These are phyloP conservation scores for Boletus speciosus DNA, from an alignment of 768 basidiomycete species.

Conservation along the genomic window DNA sequence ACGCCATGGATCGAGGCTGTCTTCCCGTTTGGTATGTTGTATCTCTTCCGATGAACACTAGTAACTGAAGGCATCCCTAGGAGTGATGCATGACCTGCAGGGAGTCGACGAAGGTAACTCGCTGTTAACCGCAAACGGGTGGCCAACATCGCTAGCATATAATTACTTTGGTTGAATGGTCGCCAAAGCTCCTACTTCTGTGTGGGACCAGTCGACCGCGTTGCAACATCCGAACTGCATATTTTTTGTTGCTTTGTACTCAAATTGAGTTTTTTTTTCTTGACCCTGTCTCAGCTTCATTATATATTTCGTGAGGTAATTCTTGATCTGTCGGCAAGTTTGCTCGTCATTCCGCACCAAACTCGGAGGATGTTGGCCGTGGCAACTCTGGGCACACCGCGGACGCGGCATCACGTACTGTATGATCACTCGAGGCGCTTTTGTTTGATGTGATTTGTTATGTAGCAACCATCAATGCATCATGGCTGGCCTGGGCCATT, in stretches of 20 bases:
- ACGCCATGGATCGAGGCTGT: slow-evolving; percentile 38
- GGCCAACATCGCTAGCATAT: slow-evolving; percentile 54
- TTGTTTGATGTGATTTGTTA: neutral
- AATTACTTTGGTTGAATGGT: slow-evolving; percentile 42
- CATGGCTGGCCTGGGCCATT: neutral
- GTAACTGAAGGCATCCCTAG: slow-evolving; percentile 28
- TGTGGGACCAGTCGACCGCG: neutral
- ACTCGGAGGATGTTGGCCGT: neutral
- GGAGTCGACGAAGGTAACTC: slow-evolving; percentile 55
- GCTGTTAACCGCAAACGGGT: slow-evolving; percentile 44
- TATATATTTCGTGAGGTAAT: no score
- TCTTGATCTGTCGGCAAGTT: neutral
- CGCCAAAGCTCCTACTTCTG: neutral
- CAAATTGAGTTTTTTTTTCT: neutral
- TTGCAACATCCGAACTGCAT: neutral
- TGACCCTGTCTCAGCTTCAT: no score
- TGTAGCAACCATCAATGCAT: neutral
- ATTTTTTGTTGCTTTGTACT: slow-evolving; percentile 12
- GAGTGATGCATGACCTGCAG: slow-evolving; percentile 52
- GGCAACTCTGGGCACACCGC: no score
- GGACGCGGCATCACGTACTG: no score
- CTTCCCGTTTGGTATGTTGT: slow-evolving; percentile 60
- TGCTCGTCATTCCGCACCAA: neutral
- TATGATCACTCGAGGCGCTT: neutral
- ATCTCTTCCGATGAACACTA: neutral